Evolutionary conservation across 208 protist species (phyloP).

Genomic region (Vickermania ingenoplastis): DNA sequence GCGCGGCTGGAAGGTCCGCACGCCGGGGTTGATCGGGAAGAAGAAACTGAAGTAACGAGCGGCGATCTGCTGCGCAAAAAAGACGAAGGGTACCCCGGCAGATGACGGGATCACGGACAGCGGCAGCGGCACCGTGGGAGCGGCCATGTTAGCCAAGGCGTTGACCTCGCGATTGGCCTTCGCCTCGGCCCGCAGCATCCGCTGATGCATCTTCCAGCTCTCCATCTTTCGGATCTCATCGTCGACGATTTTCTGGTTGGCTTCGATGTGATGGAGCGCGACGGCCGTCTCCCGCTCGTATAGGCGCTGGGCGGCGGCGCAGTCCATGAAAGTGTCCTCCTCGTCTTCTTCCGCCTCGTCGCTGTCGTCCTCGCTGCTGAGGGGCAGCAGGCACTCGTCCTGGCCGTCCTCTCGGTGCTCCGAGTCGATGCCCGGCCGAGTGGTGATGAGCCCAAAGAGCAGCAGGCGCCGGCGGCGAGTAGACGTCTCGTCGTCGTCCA

Average conservation of each 20-base stretch:
- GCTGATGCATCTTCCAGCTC: constrained; percentile 10
- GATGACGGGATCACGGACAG: constrained; percentile 7
- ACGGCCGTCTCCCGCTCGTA: neutral
- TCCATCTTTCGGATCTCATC: constrained; percentile 12
- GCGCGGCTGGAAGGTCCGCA: constrained; percentile 7
- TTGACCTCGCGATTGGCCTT: neutral
- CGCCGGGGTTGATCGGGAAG: constrained; percentile 14
- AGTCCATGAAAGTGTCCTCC: neutral
- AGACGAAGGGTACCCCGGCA: constrained; percentile 27
- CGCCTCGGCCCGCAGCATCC: constrained; percentile 4
- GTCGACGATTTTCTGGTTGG: constrained; percentile 5
- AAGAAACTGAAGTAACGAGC: constrained; percentile 28
- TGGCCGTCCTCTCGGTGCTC: constrained; percentile 1
- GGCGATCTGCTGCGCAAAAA: constrained; percentile 52
- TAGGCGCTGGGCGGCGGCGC: neutral
- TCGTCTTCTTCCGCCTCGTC: neutral
- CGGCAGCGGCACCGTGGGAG: neutral
- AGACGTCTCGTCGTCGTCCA: neutral
- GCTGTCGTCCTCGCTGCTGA: neutral
- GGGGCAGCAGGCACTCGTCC: constrained; percentile 1
- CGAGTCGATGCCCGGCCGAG: constrained; percentile 2
- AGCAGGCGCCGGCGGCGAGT: neutral
- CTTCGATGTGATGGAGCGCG: neutral
- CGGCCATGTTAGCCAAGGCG: neutral
- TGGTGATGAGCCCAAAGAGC: neutral